Percentiles rank a stretch among this genome's conserved stretches.
Conservation (phyloP, 306 rosid genomes). For the Rosa chinensis region DNA sequence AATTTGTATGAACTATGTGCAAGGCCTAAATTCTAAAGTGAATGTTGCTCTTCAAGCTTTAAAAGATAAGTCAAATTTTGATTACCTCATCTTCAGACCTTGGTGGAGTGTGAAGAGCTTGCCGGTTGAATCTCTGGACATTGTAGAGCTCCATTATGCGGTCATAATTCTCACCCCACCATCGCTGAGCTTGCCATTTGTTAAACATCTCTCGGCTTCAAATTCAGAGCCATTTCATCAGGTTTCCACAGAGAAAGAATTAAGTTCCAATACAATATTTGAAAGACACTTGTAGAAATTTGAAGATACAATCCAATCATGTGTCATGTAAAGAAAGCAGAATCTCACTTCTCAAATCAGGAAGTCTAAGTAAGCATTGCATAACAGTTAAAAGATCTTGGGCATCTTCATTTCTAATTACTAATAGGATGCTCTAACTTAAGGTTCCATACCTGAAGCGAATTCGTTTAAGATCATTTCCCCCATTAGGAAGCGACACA, state of each 20-base stretch:
- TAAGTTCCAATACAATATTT: conserved; percentile 25
- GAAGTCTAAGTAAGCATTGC: not conserved
- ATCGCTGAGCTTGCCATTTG: conserved; percentile 84
- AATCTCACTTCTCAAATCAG: not conserved
- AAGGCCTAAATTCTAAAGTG: not conserved
- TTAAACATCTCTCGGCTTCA: conserved; percentile 91
- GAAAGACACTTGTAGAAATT: conserved; percentile 15
- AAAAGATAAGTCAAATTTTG: not conserved
- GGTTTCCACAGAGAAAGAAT: conserved; percentile 27
- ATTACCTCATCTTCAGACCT: conserved; percentile 88
- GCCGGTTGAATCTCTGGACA: conserved; percentile 73
- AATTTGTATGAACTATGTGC: not conserved
- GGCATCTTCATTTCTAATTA: not conserved
- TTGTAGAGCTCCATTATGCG: conserved; percentile 89
- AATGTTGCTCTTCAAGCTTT: not conserved
- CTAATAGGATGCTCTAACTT: not conserved
- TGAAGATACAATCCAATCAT: not conserved
- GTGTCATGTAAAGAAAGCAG: not conserved
- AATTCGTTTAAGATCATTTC: conserved; percentile 82
- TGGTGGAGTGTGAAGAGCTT: conserved; percentile 69
- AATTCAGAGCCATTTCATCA: conserved; percentile 37
- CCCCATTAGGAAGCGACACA: conserved; percentile 86
- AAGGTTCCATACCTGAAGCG: conserved; percentile 63
- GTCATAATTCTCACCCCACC: conserved; percentile 98
- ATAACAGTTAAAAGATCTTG: not conserved